Evolutionary conservation across 371 early-diverging fungal genomes (phyloP).

Genomic region (Syncephalastrum racemosum): DNA sequence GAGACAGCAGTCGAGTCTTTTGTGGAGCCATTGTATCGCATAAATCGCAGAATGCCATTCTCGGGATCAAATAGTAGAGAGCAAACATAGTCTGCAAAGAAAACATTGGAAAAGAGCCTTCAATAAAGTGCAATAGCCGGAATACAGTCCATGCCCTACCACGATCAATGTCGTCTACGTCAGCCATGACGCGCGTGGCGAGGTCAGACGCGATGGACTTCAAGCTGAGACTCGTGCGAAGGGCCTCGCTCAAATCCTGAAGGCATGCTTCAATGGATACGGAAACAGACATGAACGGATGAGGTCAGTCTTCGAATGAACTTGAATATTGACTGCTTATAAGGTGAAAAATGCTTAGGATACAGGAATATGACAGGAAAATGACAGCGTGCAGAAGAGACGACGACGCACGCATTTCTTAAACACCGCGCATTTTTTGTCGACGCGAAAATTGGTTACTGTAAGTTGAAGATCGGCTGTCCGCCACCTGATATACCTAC

Average conservation of each 20-base stretch:
- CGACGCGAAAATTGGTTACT: no score
- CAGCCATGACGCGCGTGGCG: conserved; percentile 21
- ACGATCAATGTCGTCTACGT: conserved; percentile 30
- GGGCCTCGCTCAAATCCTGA: not conserved
- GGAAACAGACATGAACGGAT: no score
- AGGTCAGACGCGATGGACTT: conserved; percentile 27
- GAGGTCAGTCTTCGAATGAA: no score
- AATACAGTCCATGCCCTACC: conserved; percentile 22
- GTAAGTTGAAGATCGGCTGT: no score
- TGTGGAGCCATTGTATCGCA: conserved; percentile 15
- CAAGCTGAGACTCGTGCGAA: conserved; percentile 4
- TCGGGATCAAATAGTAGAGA: conserved; percentile 34
- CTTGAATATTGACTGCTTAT: no score
- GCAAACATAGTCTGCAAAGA: conserved; percentile 32
- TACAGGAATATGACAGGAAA: no score
- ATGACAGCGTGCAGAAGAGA: no score
- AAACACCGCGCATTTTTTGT: no score
- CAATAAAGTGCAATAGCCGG: not conserved
- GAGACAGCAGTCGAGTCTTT: conserved; percentile 14
- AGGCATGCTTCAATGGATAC: no score
- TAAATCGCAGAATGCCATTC: conserved; percentile 23
- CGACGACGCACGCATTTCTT: no score
- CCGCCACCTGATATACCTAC: no score
- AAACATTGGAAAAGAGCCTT: not conserved
- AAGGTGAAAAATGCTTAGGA: no score